Base-by-base conservation (phyloP, 2,329 filamentous ascomycete genomes). In the Sordariomycetes sp. region DNA sequence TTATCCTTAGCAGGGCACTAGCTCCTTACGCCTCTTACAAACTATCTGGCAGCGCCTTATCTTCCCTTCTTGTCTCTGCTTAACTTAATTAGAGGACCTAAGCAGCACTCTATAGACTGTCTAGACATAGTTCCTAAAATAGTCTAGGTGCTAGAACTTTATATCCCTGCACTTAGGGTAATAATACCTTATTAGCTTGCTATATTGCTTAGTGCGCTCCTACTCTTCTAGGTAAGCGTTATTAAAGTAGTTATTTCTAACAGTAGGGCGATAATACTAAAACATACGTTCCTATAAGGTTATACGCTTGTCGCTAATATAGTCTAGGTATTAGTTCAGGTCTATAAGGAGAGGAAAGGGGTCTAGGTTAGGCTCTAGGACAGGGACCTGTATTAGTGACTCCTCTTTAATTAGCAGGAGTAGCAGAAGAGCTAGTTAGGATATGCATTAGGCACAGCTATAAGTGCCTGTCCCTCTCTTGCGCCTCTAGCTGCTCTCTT, bases 171-270 rank as follows among this genome's bases (percentile, higher is more conserved):
- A 32, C 28, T 61, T 59, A 10, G 59, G 61, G 60, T 64, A 50
- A 40, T 62, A 54, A 54, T 57, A 63, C 46, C 43, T 48, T 35
- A 65, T 62, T 4, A 40, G 59, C 46, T 62, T 57, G 46, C 60
- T 52, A 53, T 48, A 24, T 40, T 59, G 53, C 53, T 60, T 34
- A 53, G 61, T 58, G 50, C 22, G 59, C 58, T 64, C 59, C 51
- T 60, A 56, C 53, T 60, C 51, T 58, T 32, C 52, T 3, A 66
- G 53, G 57, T 66, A 56, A 24, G 61, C 43, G 55, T 62, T 50
- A 46, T 65, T 60, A 54, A 66, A 66, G 58, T 66, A 58, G 58
- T 65, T 54, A 55, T 66, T 66, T 50, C 60, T 61, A 28, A 62
- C 53, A 37, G 59, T 58, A 8, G 57, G 59, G 22, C 61, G 56